Evolutionary conservation across 371 early-diverging fungal species (phyloP).

Genomic region (Mortierella sp.): DNA sequence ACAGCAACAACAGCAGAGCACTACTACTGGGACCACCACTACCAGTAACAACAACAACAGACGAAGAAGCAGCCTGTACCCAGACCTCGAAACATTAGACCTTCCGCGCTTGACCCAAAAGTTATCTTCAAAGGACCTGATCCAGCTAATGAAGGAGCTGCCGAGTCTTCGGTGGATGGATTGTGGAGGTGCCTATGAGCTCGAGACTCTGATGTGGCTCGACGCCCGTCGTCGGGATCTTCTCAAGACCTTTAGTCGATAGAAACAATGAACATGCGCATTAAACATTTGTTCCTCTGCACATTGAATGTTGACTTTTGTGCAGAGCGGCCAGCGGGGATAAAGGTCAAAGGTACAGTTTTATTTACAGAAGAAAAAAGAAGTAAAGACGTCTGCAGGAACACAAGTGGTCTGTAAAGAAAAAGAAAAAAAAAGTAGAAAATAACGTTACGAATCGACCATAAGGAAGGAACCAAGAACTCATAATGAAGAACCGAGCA

Average conservation of each 20-base stretch:
- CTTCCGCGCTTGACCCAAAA: not conserved
- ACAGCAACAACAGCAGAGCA: not conserved
- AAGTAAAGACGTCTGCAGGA: not conserved
- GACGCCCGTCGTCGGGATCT: slow-evolving; percentile 5
- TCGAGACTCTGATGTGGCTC: slow-evolving; percentile 15
- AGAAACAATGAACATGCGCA: not conserved
- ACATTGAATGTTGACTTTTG: too few relatives aligned
- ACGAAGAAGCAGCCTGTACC: not conserved
- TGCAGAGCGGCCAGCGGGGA: too few relatives aligned
- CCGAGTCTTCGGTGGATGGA: slow-evolving; percentile 14
- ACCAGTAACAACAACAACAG: not conserved
- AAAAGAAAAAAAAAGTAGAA: not conserved
- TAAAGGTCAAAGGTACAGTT: not conserved
- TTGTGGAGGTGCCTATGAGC: slow-evolving; percentile 7
- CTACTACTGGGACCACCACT: not conserved
- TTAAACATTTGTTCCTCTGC: too few relatives aligned
- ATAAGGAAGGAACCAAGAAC: not conserved
- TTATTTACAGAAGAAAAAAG: not conserved
- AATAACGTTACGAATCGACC: not conserved
- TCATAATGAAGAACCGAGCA: not conserved
- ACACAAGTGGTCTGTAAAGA: not conserved
- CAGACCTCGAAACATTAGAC: not conserved
- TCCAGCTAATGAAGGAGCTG: not conserved
- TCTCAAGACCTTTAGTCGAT: not conserved
- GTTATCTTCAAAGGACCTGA: not conserved